A percentile compares a stretch with the other conserved stretches of the same genome.
Conservation (phyloP, 176 grass and related monocot genomes). For the Alopecurus myosuroides region DNA sequence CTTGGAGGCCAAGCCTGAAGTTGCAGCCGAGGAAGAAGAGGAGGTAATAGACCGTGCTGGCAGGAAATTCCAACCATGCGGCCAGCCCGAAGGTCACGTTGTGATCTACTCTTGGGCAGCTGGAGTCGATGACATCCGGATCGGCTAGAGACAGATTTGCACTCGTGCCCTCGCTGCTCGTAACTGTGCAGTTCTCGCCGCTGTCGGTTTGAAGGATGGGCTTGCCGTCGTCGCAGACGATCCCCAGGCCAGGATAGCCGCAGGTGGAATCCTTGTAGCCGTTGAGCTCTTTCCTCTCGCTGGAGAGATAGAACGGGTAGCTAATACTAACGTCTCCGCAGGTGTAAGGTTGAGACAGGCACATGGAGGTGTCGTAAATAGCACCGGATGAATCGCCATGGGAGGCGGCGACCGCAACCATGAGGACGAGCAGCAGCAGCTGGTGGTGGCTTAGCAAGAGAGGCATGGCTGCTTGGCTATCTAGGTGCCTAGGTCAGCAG, state of each 20-base stretch:
- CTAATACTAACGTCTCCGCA: neutral
- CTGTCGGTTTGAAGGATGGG: neutral
- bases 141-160: neutral
- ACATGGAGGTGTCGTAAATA: neutral
- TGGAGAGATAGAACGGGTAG: constrained; percentile 12
- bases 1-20: accelerated
- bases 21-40: neutral
- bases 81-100: accelerated
- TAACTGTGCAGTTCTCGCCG: neutral
- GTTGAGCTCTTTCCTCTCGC: accelerated
- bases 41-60: neutral
- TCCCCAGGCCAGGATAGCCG: constrained; percentile 19
- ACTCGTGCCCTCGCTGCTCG: neutral
- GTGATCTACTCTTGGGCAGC: neutral
- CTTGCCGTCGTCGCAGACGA: neutral
- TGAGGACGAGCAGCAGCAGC: neutral
- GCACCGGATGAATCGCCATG: neutral
- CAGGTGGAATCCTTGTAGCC: neutral
- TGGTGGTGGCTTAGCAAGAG: neutral
- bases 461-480: neutral
- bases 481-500: neutral
- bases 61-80: neutral
- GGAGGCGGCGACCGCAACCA: neutral
- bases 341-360: neutral
- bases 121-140: accelerated